Conservation (phyloP, 148 eudicot genomes). For the Diospyros kaki region DNA sequence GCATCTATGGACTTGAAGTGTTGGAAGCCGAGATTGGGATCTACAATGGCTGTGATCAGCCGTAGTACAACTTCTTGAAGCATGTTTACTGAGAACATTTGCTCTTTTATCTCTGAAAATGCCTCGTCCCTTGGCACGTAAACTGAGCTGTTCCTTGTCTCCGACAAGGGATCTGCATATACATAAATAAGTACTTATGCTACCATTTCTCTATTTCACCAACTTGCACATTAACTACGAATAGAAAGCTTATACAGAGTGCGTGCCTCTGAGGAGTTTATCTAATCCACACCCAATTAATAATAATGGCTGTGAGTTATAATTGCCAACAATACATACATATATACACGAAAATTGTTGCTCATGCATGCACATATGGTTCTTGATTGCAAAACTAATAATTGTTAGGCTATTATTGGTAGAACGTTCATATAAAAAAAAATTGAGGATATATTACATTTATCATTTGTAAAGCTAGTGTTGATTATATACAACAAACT, state of each 20-base stretch:
- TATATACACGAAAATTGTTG: no score
- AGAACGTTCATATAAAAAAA: background rate
- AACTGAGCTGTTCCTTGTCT: slow-evolving; percentile 26
- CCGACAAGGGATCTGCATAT: slow-evolving; percentile 23
- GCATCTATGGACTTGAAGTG: slow-evolving; percentile 52
- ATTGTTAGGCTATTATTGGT: background rate
- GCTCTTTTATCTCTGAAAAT: slow-evolving; percentile 52
- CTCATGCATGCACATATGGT: no score
- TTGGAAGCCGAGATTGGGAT: slow-evolving; percentile 44
- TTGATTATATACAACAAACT: no score
- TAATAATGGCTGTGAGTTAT: background rate
- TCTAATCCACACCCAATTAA: background rate
- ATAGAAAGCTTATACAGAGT: no score
- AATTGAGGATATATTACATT: no score
- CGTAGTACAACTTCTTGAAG: slow-evolving; percentile 60
- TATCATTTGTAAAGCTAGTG: no score
- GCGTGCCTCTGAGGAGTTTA: background rate
- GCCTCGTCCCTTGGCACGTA: slow-evolving; percentile 82
- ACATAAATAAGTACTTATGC: no score
- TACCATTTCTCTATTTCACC: no score
- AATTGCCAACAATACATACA: no score
- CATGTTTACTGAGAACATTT: slow-evolving; percentile 48
- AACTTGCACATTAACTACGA: background rate
- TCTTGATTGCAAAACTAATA: background rate
- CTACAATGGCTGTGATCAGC: slow-evolving; percentile 24